Percentiles rank a stretch among this genome's conserved stretches.
phyloP scores from a whole-genome alignment of 257 asterid genomes.

The Nyctanthes arbortristis region DNA sequence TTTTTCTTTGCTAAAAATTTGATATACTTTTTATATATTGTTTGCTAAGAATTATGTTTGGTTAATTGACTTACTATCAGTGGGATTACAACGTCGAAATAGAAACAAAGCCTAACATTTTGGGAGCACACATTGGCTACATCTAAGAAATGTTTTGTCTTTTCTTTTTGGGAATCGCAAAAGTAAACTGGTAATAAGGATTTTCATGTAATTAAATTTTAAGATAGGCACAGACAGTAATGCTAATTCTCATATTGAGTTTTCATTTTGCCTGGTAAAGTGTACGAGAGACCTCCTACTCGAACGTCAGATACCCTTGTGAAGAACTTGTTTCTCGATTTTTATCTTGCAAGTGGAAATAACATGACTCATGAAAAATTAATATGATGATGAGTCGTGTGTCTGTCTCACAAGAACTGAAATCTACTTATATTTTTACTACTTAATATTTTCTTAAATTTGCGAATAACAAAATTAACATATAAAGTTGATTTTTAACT shows the following conservation, averaged over 20 bases:
- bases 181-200: background rate
- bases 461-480: too few species aligned
- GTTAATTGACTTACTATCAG: background rate
- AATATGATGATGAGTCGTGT: too few species aligned
- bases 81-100: background rate
- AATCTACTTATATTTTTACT: too few species aligned
- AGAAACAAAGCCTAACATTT: background rate
- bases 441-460: too few species aligned
- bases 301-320: background rate
- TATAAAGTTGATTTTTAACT: too few species aligned
- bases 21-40: background rate
- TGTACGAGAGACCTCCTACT: background rate
- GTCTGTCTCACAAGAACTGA: too few species aligned
- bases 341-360: too few species aligned
- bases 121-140: background rate
- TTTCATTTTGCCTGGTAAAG: background rate
- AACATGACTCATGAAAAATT: too few species aligned
- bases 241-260: background rate
- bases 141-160: background rate
- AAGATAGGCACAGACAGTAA: background rate
- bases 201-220: background rate
- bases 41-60: background rate
- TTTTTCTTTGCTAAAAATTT: background rate
- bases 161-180: background rate
- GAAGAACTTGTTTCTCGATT: too few species aligned